Evolutionary conservation across 345 rosid species (phyloP), one percentile per base, ranked within the genome.

Genomic region (Draba incana): DNA sequence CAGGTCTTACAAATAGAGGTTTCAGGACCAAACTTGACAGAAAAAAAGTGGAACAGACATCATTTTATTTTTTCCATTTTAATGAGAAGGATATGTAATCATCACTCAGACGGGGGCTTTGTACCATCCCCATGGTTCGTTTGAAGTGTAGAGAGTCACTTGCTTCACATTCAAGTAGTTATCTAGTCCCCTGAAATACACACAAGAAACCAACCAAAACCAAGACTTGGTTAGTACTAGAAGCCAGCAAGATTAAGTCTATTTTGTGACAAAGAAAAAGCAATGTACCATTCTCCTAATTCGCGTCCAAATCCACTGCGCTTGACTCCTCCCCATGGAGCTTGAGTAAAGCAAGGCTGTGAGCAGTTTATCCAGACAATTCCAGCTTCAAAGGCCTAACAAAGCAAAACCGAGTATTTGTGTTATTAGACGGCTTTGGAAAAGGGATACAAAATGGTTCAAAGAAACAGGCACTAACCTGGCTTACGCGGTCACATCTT

Each of bases 251-350:
- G 20, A 20, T 20, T 20, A 20, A 20, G 20, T 20, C 20, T 20
- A 20, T 20, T 20, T 20, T 20, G 20, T 20, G 20, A 20, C 20
- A 45, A 46, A 33, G 8, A 50, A 47, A 60, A 14, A 48, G 55
- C 50, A 53, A 38, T 73, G 30, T 86, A 94, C 99, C 97, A 89
- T 89, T 88, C 89, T 48, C 99, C 97, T 51, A 91, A 75, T 71
- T 91, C 99, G 46, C 95, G 95, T 23, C 97, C 97, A 65, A 89
- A 91, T 15, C 97, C 97, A 71, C 96, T 94, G 77, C 92, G 92
- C 71, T 94, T 94, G 69, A 82, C 74, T 72, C 99, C 97, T 63
- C 96, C 97, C 99, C 99, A 94, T 49, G 99, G 97, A 24, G 95
- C 97, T 76, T 91, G 96, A 60, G 86, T 84, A 82, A 94, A 94